A percentile compares a stretch with the other conserved stretches of the same genome.
Conservation (phyloP, 306 rosid species). For the Quercus cerris region DNA sequence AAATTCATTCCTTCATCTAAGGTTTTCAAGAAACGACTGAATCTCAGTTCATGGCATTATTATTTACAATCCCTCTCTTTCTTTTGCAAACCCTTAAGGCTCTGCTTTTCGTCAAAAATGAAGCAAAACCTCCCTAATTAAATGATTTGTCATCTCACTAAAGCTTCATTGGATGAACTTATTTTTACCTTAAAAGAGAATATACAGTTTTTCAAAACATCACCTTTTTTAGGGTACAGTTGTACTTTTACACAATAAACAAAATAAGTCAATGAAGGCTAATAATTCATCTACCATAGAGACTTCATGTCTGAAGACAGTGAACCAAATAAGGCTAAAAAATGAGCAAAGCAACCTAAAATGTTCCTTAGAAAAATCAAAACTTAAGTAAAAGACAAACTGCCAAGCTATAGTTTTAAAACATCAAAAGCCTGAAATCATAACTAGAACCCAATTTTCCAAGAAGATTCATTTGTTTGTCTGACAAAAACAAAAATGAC, state of each 20-base stretch:
- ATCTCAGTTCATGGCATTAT: background rate
- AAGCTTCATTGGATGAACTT: too few relatives aligned
- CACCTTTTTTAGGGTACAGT: too few relatives aligned
- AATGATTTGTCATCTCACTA: too few relatives aligned
- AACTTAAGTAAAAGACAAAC: background rate
- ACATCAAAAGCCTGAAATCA: background rate
- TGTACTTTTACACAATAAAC: too few relatives aligned
- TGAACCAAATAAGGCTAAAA: background rate
- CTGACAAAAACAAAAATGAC: background rate
- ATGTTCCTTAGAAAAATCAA: background rate
- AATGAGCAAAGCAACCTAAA: background rate
- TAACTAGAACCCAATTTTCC: background rate
- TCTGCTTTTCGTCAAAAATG: background rate
- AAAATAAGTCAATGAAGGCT: too few relatives aligned
- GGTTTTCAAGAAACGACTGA: background rate
- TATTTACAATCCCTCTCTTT: background rate
- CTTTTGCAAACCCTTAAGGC: background rate
- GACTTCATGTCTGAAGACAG: background rate
- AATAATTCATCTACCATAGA: background rate
- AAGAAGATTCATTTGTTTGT: background rate
- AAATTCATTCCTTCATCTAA: background rate
- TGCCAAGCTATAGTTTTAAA: background rate
- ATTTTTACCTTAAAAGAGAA: too few relatives aligned
- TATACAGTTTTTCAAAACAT: too few relatives aligned
- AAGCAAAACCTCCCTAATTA: background rate